These are phyloP conservation scores for Acanthamoeba castellanii DNA, from an alignment of 208 protist genomes.

Conservation along the genomic window DNA sequence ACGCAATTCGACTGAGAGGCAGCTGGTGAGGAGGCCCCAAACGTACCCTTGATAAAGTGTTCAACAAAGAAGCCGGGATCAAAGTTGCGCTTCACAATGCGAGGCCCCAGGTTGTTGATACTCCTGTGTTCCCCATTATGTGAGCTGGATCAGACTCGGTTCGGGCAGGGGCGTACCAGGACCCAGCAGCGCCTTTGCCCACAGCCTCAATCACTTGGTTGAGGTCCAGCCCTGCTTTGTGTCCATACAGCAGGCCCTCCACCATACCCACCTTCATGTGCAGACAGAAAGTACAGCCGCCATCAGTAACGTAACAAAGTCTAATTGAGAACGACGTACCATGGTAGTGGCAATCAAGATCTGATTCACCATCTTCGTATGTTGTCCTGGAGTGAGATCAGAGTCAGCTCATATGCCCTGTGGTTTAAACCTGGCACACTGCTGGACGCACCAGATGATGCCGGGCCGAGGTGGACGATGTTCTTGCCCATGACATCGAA, in stretches of 20 bases:
- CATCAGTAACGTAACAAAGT: too few relatives aligned
- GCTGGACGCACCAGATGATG: background rate
- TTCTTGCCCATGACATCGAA: conserved; percentile 81
- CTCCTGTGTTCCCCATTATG: conserved; percentile 80
- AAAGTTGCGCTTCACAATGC: conserved; percentile 95
- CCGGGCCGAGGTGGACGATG: conserved; percentile 69
- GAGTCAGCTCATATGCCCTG: background rate
- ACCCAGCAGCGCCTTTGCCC: conserved; percentile 76
- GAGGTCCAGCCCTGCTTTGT: conserved; percentile 93
- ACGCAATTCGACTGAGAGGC: too few relatives aligned
- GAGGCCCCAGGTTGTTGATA: conserved; percentile 93
- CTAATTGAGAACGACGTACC: conserved; percentile 65
- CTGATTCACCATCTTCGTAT: conserved; percentile 97
- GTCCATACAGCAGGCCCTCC: conserved; percentile 95
- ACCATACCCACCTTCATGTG: conserved; percentile 88
- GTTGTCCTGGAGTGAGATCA: conserved; percentile 92
- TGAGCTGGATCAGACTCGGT: background rate
- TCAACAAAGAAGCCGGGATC: conserved; percentile 96
- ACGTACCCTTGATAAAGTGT: conserved; percentile 94
- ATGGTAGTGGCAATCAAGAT: conserved; percentile 96
- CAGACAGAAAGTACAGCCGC: background rate
- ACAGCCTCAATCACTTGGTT: conserved; percentile 93
- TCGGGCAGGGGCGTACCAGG: background rate
- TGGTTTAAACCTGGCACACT: background rate
- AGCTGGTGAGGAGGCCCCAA: too few relatives aligned